Evolutionary conservation across 106 monocot genomes (phyloP).

Genomic region (Gastrodia elata): DNA sequence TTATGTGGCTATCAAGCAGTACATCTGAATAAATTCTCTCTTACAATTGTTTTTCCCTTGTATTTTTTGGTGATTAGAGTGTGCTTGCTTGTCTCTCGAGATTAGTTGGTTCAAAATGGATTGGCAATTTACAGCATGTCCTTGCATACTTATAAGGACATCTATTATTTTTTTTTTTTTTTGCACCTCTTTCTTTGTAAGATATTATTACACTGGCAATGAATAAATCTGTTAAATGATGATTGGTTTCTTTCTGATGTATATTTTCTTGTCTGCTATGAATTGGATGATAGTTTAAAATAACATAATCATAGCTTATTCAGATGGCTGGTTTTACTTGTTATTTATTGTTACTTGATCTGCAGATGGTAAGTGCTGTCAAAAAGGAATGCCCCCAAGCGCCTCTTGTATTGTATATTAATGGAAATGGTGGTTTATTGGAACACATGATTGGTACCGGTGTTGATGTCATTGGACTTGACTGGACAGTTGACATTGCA

Average conservation of each 20-base stretch:
- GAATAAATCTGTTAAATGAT: no score
- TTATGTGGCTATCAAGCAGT: neutral
- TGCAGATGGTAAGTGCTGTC: conserved; percentile 70
- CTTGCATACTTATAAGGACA: neutral
- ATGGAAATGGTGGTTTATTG: conserved; percentile 82
- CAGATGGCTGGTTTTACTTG: neutral
- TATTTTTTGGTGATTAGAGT: neutral
- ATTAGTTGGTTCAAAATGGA: neutral
- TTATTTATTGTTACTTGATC: neutral
- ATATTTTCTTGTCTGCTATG: no score
- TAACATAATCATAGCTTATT: no score
- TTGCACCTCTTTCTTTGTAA: neutral
- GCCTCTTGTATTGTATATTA: conserved; percentile 80
- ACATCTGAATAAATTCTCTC: neutral
- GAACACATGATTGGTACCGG: conserved; percentile 77
- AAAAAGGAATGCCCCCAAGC: conserved; percentile 58
- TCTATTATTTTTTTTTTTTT: neutral
- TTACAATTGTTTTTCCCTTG: neutral
- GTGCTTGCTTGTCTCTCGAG: no score
- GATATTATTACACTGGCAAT: no score
- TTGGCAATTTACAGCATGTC: neutral
- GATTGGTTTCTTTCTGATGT: neutral
- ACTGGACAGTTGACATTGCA: conserved; percentile 97
- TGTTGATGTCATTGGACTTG: conserved; percentile 90
- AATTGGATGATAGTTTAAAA: no score